These are phyloP conservation scores for Arachis stenosperma DNA, from an alignment of 306 rosid genomes.

Conservation along the genomic window DNA sequence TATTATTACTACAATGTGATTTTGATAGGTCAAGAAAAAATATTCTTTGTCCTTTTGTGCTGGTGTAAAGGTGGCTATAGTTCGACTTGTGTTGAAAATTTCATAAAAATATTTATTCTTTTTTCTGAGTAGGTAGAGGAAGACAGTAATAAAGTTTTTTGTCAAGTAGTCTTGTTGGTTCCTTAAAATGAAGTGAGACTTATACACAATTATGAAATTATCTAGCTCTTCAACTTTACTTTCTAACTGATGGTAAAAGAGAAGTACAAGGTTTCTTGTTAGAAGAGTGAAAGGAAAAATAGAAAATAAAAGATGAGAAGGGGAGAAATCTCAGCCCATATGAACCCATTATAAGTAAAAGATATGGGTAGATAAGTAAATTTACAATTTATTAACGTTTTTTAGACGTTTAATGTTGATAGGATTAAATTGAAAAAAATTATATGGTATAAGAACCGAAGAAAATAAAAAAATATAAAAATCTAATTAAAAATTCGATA, in stretches of 20 bases:
- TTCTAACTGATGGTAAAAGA: neutral
- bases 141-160: conserved; percentile 89
- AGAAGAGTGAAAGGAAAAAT: neutral
- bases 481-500: too few relatives aligned
- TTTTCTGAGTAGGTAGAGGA: conserved; percentile 80
- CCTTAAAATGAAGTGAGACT: conserved; percentile 89
- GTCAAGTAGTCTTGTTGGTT: conserved; percentile 80
- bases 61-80: conserved; percentile 1
- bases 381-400: too few relatives aligned
- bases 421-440: too few relatives aligned
- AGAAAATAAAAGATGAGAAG: too few relatives aligned
- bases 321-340: too few relatives aligned
- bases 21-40: neutral
- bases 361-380: too few relatives aligned
- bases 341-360: too few relatives aligned
- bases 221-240: conserved; percentile 1
- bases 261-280: neutral
- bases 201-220: neutral
- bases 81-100: conserved; percentile 28
- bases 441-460: too few relatives aligned
- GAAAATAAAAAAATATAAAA: too few relatives aligned
- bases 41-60: neutral
- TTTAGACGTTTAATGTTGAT: too few relatives aligned
- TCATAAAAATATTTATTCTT: conserved; percentile 22
- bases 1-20: too few relatives aligned